Base-by-base conservation (phyloP, 805 yeast species). In the Clavispora phyllophila region DNA sequence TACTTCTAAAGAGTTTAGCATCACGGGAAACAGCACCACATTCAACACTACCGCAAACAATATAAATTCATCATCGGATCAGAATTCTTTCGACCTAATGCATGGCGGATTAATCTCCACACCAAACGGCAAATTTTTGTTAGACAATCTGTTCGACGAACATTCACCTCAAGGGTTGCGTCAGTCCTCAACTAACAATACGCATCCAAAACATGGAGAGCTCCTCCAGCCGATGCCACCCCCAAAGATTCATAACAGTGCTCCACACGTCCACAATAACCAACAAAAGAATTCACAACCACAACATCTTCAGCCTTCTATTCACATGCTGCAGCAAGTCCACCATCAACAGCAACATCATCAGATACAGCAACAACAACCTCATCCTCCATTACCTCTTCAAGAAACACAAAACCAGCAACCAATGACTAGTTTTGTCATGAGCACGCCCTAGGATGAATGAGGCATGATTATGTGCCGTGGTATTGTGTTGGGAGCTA, bases 381-480 rank as follows among this genome's bases (percentile, higher is more conserved):
- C 33, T 10, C 15, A 15, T 17, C 33, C 2, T 29, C 33, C 15
- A 29, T 17, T 8, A 29, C 14, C 20, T 3, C 33, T 15, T 9
- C n/a, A 29, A 17, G 33, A 29, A 9, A 2, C 31, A 6, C 33
- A 29, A 17, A 29, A 15, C 20, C 33, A 29, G 20, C 33, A 17
- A 10, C 14, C 33, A 29, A 29, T 29, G 33, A 29, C 33, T 7
- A 17, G 20, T 9, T 65, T 65, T 68, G 56, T 63, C 60, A 65
- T 69, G 71, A 67, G 73, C 39, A 69, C 75, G 5, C 75, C 75
- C 4, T 71, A 66, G 42, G n/a, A n/a, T 3, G 9, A 27, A 22
- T 7, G 13, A 27, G 9, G 5, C 31, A n/a, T 27, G 14, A n/a
- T 8, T 14, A 27, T 27, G 15, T 27, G 17, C 9, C 17, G 31